Percentiles rank a stretch among this genome's conserved stretches.
Conservation (phyloP, 2,329 filamentous ascomycete species). For the Neoarthrinium moseri region DNA sequence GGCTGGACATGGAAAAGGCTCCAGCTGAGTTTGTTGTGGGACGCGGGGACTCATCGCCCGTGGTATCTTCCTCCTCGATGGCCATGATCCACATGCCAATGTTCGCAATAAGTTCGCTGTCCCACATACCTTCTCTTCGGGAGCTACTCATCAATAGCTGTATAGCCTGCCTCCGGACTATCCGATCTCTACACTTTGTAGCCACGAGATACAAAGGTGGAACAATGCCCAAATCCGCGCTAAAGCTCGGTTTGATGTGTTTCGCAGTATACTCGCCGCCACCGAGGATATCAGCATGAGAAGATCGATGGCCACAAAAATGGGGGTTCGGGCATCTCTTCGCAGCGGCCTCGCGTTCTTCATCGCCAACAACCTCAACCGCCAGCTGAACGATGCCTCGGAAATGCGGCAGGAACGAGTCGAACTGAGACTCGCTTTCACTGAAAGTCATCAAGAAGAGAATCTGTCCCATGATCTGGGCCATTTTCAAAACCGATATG, state of each 20-base stretch:
- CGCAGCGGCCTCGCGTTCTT: conserved; percentile 50
- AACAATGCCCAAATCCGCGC: conserved; percentile 62
- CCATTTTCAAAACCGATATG: conserved; percentile 63
- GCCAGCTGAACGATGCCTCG: conserved; percentile 56
- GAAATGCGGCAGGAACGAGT: conserved; percentile 52
- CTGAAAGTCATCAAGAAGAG: conserved; percentile 61
- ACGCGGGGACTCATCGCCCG: conserved; percentile 19
- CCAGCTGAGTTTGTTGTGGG: conserved; percentile 28
- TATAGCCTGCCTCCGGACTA: conserved; percentile 58
- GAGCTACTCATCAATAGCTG: conserved; percentile 58
- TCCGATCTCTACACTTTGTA: conserved; percentile 61
- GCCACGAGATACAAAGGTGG: conserved; percentile 65
- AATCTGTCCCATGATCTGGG: conserved; percentile 56
- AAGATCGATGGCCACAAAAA: conserved; percentile 40
- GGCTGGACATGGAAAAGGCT: conserved; percentile 21
- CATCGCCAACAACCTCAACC: conserved; percentile 57
- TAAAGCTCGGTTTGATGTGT: conserved; percentile 62
- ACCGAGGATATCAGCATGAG: conserved; percentile 36
- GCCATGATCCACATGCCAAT: conserved; percentile 56
- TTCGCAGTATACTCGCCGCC: conserved; percentile 41
- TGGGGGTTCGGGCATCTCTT: conserved; percentile 42
- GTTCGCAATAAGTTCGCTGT: conserved; percentile 56
- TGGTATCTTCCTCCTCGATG: conserved; percentile 49
- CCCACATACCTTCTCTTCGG: conserved; percentile 68
- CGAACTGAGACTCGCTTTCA: conserved; percentile 57